phyloP scores from a whole-genome alignment of 2,329 filamentous ascomycete species.

The Aspergillus sojae region DNA sequence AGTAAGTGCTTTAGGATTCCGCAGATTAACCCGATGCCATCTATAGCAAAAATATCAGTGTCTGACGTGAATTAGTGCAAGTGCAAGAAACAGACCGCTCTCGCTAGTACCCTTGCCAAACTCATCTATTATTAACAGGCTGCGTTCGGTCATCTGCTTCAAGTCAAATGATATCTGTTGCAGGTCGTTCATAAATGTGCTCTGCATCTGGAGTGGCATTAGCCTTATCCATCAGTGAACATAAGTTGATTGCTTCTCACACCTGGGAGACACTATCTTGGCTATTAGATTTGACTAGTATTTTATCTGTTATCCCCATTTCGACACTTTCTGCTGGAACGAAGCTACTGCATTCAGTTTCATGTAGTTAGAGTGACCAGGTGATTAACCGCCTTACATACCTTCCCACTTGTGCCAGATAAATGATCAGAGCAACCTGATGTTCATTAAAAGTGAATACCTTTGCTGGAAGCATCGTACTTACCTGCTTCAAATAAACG shows the following conservation, averaged over 20 bases:
- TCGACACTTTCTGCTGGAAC: slow-evolving; percentile 77
- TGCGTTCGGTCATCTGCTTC: slow-evolving; percentile 72
- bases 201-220: slow-evolving; percentile 52
- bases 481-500: slow-evolving; percentile 82
- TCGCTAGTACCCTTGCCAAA: slow-evolving; percentile 74
- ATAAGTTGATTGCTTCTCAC: slow-evolving; percentile 2
- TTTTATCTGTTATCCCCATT: slow-evolving; percentile 89
- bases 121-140: slow-evolving; percentile 88
- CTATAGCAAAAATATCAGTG: slow-evolving; percentile 33
- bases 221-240: not conserved
- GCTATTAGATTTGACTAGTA: slow-evolving; percentile 82
- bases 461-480: not conserved
- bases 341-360: slow-evolving; percentile 59
- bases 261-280: slow-evolving; percentile 66
- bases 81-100: slow-evolving; percentile 40
- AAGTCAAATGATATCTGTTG: slow-evolving; percentile 81
- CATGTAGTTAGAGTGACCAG: not conserved
- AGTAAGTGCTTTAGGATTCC: slow-evolving; percentile 63
- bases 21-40: slow-evolving; percentile 66
- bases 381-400: slow-evolving; percentile 21
- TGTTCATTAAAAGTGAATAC: slow-evolving; percentile 9
- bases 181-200: slow-evolving; percentile 78
- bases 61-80: not conserved
- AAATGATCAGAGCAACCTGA: slow-evolving; percentile 78
- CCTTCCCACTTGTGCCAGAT: slow-evolving; percentile 83